Base-by-base conservation (phyloP, 2,329 filamentous ascomycete genomes). In the Fusarium anguioides region DNA sequence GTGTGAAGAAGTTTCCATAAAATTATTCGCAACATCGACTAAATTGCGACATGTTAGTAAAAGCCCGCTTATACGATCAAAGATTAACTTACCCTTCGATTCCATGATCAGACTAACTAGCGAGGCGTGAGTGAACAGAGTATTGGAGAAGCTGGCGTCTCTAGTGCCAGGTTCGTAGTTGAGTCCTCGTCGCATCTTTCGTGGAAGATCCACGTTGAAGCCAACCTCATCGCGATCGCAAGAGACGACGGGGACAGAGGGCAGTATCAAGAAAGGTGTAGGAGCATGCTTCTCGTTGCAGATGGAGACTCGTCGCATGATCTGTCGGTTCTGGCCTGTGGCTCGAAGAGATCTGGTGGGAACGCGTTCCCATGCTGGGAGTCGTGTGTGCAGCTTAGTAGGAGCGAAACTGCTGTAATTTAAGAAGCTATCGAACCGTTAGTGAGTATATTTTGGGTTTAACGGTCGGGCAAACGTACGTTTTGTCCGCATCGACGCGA, bases 241-340 rank as follows among this genome's bases (percentile, higher is more conserved):
- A 4, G 46, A 31, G 8, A 55, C 23, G 2, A 46, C 48, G 8
- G 33, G 20, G 3, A 36, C 24, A 10, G 33, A 23, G 7, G 47
- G 47, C 17, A 40, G 36, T 9, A 39, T 11, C 20, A 51, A 6
- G 35, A 51, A 31, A 9, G 50, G 45, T 24, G 63, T 26, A 3
- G 23, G 27, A 7, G 33, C 44, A 21, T 51, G 33, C 17, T 48
- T 41, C 6, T 62, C 42, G 20, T 27, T 58, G 53, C 27, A 53
- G 5, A 70, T 45, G 8, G 68, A 68, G 4, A 77, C 70, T 46
- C 76, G 75, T 72, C 77, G 78, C 76, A 78, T 78, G 50, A 78
- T 73, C 31, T 56, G 69, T 27, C 75, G 66, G 17, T 42, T 64
- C 39, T 69, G 65, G 44, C 59, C 60, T 42, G 69, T 70, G n/a